Base-by-base conservation (phyloP, 2,329 filamentous ascomycete species). In the Sporothrix sp. region DNA sequence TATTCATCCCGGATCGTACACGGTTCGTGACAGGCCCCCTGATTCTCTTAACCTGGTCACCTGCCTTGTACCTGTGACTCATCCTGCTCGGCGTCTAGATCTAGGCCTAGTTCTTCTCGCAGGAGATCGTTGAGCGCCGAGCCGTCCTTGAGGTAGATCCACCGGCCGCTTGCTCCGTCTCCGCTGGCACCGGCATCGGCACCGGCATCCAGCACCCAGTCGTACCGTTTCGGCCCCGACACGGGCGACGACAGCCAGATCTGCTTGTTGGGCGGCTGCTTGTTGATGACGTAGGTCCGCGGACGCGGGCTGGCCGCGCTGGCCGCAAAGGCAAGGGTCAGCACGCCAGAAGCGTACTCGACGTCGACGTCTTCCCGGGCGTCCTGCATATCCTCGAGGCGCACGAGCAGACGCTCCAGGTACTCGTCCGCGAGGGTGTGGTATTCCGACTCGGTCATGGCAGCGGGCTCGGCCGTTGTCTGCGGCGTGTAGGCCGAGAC, bases 261-360 rank as follows among this genome's bases (percentile, higher is more conserved):
- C 65, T 85, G 93, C 73, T 89, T 93, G 74, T 96, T 97, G 18
- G 91, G 89, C 0, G 93, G 93, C 67, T 98, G 93, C 69, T 98
- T 98, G 78, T 98, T 98, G 70, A 98, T 78, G 54, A 98, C 87
- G 64, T 94, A 98, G 27, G 81, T 91, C 55, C 90, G 89, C 46
- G 80, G 72, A 11, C 75, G 71, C 1, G 81, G 79, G 59, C 35
- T 23, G 13, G 25, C 23, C 20, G 8, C 32, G 30, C 18, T 28
- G 7, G 43, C 30, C 21, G 44, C 32, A 16, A 47, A 53, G 30
- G 42, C 14, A n/a, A 58, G 50, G 2, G 55, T 57, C 46, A 58
- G 47, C 27, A 58, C 56, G 43, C 56, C 56, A 37, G 51, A 51
- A 54, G 84, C 84, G 60, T 84, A 97, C 62, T 98, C 93, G 5